These are phyloP conservation scores for Basipetospora chlamydospora DNA, from an alignment of 2,329 filamentous ascomycete species.

Conservation along the genomic window DNA sequence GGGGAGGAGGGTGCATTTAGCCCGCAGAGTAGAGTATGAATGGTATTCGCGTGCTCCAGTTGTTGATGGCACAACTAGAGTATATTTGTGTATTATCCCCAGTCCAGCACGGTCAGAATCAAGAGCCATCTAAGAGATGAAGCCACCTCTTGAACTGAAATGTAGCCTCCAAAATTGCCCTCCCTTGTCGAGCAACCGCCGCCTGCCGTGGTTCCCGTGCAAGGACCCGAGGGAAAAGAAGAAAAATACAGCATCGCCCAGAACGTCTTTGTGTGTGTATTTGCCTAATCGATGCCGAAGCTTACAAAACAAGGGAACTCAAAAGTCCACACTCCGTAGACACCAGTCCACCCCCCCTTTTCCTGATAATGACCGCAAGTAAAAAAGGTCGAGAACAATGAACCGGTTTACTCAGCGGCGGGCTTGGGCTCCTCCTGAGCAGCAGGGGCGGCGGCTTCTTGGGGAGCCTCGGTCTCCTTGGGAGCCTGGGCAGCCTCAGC, in stretches of 20 bases:
- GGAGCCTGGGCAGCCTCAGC: slow-evolving; percentile 25
- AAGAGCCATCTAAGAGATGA: slow-evolving; percentile 38
- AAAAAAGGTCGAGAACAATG: slow-evolving; percentile 8
- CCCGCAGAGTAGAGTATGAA: too few relatives aligned
- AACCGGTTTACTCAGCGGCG: slow-evolving; percentile 39
- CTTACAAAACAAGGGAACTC: slow-evolving; percentile 7
- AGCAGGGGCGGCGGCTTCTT: slow-evolving; percentile 31
- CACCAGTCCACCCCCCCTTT: slow-evolving; percentile 38
- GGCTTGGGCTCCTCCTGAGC: slow-evolving; percentile 52
- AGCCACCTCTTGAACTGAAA: slow-evolving; percentile 34
- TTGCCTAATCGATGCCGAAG: slow-evolving; percentile 32
- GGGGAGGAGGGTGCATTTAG: too few relatives aligned
- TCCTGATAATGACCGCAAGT: slow-evolving; percentile 24
- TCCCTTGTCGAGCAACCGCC: slow-evolving; percentile 20
- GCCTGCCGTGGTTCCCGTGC: slow-evolving; percentile 25
- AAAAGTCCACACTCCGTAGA: slow-evolving; percentile 39
- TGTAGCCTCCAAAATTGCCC: slow-evolving; percentile 23
- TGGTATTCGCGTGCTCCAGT: too few relatives aligned
- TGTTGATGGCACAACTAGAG: too few relatives aligned
- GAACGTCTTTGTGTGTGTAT: slow-evolving; percentile 24
- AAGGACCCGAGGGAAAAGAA: slow-evolving; percentile 1
- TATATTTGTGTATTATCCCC: too few relatives aligned
- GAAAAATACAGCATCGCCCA: slow-evolving; percentile 13
- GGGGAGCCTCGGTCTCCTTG: slow-evolving; percentile 31
- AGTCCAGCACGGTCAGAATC: slow-evolving; percentile 29